Base-by-base conservation (phyloP, 768 basidiomycete genomes). In the Stropharia rugosoannulata region DNA sequence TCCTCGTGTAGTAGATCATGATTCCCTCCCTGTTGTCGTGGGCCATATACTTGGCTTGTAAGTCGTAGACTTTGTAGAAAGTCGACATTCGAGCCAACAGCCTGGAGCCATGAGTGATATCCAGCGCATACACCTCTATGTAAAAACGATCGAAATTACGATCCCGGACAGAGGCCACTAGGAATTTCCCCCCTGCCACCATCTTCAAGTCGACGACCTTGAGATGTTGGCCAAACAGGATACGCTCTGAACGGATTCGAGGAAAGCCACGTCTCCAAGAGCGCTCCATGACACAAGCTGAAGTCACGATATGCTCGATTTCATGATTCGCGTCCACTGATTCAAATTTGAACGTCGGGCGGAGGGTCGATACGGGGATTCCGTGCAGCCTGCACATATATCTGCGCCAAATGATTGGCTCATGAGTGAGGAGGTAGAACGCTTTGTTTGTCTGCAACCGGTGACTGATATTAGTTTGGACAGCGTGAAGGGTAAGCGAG, bases 381-480 rank as follows among this genome's bases (percentile, higher is more conserved):
- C 54, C 54, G 22, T 74, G 74, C 58, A 86, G 73, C n/a, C 70
- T 66, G 39, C 71, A 66, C 55, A 89, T 70, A 57, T 86, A 81
- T 15, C 80, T 80, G 66, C 84, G 86, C 88, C 88, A 89, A 39
- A 89, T 82, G 44, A 81, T 69, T 15, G 86, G 80, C 59, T 88
- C 81, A 54, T 88, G 84, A 0, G 86, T 87, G 55, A 89, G 74
- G 29, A 83, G 67, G 62, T 80, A 87, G 61, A 84, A 83, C 3
- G 77, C 64, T 60, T 77, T 84, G 72, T 77, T 82, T 29, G 83
- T 81, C 88, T 87, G 47, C 25, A 38, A 9, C 16, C 11, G 39
- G 29, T 8, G 15, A 50, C 42, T 1, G 45, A 15, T 39, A 15
- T 29, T 41, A 13, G 37, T 42, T 13, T 27, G 7, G 19, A 22